Evolutionary conservation across 495 filamentous ascomycete genomes (phyloP), one percentile per base, ranked within the genome.

Genomic region (Astrocystis sublimbata): DNA sequence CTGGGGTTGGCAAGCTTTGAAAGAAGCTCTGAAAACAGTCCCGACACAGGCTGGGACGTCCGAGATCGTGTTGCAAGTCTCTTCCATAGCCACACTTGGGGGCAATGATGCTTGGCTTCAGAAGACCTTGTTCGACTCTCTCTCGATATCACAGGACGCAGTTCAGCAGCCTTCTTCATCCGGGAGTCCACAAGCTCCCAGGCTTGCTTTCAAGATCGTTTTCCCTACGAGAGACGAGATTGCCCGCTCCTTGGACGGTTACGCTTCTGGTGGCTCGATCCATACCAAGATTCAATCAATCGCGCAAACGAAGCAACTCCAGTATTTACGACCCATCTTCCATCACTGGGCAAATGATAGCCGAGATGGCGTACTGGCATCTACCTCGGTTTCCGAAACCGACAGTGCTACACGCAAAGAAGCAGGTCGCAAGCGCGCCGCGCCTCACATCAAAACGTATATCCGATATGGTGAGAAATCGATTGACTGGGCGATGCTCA

Each of bases 391-490:
- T n/a, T 3, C 41, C 4, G 66, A 54, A 15, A 50, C 55, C 15
- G 55, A 45, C 6, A 13, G 28, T 6, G 41, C 4, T 23, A 8
- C 45, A n/a, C 9, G 66, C 1, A 65, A 64, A 30, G 76, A 78
- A 15, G 77, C 83, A 41, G 85, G 88, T 10, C 81, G 92, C 45
- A 79, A 85, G n/a, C 81, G 85, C n/a, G 92, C 92, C 4, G 92
- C 92, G 3, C 92, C 92, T 0, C 92, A 97, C 68, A 90, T 96
- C 65, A 97, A 97, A 71, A 96, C 92, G 0, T 97, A 94, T 61
- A 86, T 93, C 47, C 85, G 91, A 4, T 96, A 88, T 68, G 68
- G 78, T 9, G 75, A 85, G 55, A 67, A 61, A 1, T 76, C 79
- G 62, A 90, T 96, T 38, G 90, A 93, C 66, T 97, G 92, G 92